Evolutionary conservation across 768 basidiomycete species (phyloP).

Genomic region (Macrolepiota albuminosa): DNA sequence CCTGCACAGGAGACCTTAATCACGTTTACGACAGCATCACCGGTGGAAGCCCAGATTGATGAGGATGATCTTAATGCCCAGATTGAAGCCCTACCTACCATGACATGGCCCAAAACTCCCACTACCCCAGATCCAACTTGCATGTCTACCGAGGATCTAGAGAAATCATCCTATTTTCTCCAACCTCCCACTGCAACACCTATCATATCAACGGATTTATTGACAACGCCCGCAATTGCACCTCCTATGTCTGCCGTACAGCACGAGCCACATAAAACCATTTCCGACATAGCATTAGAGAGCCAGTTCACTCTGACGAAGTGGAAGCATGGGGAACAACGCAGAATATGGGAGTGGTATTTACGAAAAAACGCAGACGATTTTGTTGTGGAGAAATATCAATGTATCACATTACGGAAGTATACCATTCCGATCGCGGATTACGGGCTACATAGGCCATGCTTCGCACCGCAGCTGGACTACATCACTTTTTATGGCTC

Average conservation of each 20-base stretch:
- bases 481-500: constrained; percentile 89
- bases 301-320: constrained; percentile 66
- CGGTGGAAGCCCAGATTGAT: constrained; percentile 20
- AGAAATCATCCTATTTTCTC: constrained; percentile 30
- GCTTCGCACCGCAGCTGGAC: constrained; percentile 68
- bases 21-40: constrained; percentile 28
- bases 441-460: constrained; percentile 63
- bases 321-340: constrained; percentile 82
- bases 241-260: constrained; percentile 21
- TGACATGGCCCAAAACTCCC: constrained; percentile 30
- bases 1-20: constrained; percentile 36
- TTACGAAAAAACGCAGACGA: constrained; percentile 80
- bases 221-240: constrained; percentile 10
- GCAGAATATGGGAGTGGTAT: constrained; percentile 95
- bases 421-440: constrained; percentile 75
- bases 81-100: constrained; percentile 51
- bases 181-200: constrained; percentile 17
- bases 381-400: constrained; percentile 90
- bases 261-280: constrained; percentile 50
- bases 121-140: constrained; percentile 23
- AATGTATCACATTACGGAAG: constrained; percentile 77
- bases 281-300: constrained; percentile 68
- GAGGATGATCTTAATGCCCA: constrained; percentile 60
- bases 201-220: constrained; percentile 7
- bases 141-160: constrained; percentile 24